phyloP scores from a whole-genome alignment of 2,329 filamentous ascomycete genomes.

The Colletotrichum sp. region DNA sequence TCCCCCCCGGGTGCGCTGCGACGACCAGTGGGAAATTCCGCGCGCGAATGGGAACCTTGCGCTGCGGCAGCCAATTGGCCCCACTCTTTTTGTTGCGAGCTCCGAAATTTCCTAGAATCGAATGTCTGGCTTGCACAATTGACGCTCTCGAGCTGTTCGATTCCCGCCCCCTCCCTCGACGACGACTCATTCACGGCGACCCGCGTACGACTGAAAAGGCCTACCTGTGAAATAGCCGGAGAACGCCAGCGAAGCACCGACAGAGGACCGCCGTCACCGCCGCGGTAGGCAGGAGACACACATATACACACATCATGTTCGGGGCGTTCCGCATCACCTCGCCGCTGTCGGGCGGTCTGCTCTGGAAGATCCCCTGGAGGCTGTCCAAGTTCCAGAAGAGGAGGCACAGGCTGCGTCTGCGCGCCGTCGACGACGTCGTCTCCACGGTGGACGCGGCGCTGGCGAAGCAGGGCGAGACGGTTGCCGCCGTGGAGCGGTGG shows the following conservation, averaged over 20 bases:
- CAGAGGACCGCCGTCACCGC: not conserved
- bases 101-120: constrained; percentile 19
- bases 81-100: not conserved
- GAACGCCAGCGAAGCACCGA: not conserved
- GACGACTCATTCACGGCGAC: not conserved
- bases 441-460: constrained; percentile 82
- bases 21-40: constrained; percentile 13
- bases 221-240: too few species aligned
- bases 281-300: not conserved
- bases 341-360: constrained; percentile 77
- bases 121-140: not conserved
- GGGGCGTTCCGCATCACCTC: constrained; percentile 82
- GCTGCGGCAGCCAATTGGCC: not conserved
- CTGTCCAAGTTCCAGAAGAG: constrained; percentile 91
- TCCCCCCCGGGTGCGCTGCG: not conserved
- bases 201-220: not conserved
- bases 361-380: constrained; percentile 98
- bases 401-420: constrained; percentile 82
- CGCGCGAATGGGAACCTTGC: not conserved
- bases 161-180: not conserved
- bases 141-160: not conserved
- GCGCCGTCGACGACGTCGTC: constrained; percentile 87
- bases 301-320: constrained; percentile 67
- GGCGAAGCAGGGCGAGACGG: constrained; percentile 71
- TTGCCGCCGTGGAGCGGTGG: constrained; percentile 86